Percentiles rank a stretch among this genome's conserved stretches.
phyloP scores from a whole-genome alignment of 257 asterid species.

The Jasminum sambac region DNA sequence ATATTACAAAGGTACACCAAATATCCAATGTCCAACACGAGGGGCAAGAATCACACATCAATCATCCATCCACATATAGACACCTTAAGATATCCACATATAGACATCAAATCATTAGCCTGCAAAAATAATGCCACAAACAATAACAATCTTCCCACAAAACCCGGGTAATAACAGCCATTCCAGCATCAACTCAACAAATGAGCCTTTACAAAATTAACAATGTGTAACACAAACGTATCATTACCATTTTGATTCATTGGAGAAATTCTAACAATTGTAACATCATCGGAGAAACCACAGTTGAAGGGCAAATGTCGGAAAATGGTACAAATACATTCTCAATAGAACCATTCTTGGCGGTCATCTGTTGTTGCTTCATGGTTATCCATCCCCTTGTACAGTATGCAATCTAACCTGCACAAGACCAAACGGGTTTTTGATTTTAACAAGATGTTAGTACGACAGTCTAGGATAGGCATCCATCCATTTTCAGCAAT shows the following conservation, averaged over 20 bases:
- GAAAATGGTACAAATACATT: conserved; percentile 25
- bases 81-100: too few relatives aligned
- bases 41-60: too few relatives aligned
- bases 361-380: conserved; percentile 24
- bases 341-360: conserved; percentile 24
- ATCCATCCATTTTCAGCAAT: background rate
- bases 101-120: too few relatives aligned
- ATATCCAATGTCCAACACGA: too few relatives aligned
- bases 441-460: background rate
- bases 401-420: conserved; percentile 27
- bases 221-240: background rate
- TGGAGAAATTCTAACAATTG: background rate
- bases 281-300: conserved; percentile 13
- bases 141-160: background rate
- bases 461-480: background rate
- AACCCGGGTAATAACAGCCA: background rate
- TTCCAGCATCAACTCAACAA: background rate
- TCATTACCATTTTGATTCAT: background rate
- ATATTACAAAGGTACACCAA: too few relatives aligned
- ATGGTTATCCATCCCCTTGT: conserved; percentile 12
- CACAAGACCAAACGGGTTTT: conserved; percentile 20
- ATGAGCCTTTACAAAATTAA: background rate
- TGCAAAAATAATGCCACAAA: background rate
- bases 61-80: too few relatives aligned
- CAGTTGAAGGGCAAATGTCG: conserved; percentile 10